phyloP scores from a whole-genome alignment of 179 eudicot species.

The Camellia oleifera region DNA sequence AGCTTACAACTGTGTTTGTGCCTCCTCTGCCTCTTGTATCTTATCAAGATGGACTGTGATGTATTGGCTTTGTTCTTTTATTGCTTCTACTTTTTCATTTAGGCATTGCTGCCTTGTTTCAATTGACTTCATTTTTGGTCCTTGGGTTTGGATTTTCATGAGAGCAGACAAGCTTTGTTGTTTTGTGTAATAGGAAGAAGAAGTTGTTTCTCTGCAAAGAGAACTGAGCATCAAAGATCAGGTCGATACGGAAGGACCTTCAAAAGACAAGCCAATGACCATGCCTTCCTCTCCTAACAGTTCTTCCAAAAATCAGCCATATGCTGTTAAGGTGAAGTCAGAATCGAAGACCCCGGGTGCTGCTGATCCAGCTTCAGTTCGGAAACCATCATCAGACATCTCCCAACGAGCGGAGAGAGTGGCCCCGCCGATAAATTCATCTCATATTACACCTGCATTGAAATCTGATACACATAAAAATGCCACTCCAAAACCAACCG shows the following conservation, averaged over 20 bases:
- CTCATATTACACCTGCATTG: constrained; percentile 24
- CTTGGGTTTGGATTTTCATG: not conserved
- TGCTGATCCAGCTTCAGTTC: constrained; percentile 24
- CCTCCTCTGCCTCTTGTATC: too few species aligned
- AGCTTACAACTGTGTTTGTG: too few species aligned
- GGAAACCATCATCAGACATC: constrained; percentile 31
- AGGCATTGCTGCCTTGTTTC: not conserved
- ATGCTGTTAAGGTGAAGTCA: not conserved
- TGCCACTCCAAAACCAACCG: too few species aligned
- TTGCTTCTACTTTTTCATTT: not conserved
- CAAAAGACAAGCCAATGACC: constrained; percentile 30
- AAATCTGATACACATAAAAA: too few species aligned
- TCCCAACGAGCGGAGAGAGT: constrained; percentile 29
- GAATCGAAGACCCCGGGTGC: constrained; percentile 22
- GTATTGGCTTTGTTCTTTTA: not conserved
- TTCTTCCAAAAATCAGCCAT: constrained; percentile 37
- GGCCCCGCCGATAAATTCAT: constrained; percentile 15
- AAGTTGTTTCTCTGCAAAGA: constrained; percentile 35
- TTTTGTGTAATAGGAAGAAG: constrained; percentile 34
- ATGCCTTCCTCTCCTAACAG: constrained; percentile 35
- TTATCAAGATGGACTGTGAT: too few species aligned
- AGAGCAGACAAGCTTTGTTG: not conserved
- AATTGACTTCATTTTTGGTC: not conserved
- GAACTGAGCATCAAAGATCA: constrained; percentile 38
- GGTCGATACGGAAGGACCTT: constrained; percentile 22